Evolutionary conservation across 2,329 filamentous ascomycete genomes (phyloP), one percentile per base, ranked within the genome.

Genomic region (Tolypocladium guangdongense): DNA sequence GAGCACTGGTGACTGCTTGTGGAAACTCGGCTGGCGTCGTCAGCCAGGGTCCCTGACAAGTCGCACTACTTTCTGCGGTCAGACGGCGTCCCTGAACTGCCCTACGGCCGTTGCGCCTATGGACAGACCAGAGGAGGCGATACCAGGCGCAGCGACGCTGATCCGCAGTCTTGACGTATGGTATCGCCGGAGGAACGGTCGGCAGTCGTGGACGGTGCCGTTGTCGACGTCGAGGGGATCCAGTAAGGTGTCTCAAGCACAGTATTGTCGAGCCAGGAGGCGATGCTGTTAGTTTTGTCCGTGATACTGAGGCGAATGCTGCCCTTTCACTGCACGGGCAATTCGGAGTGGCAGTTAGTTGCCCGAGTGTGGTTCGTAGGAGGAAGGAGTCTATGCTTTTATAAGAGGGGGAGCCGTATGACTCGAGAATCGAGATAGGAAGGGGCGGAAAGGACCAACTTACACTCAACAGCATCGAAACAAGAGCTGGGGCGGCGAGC

Each of bases 31-130:
- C 63, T 65, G 63, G 62, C 62, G 60, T 59, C 60, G 63, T 64
- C 58, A 60, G 66, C 63, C 56, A 56, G 64, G 64, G 64, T 55
- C 58, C 59, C 57, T 57, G 58, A 55, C 56, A 62, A 60, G 63
- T 66, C 60, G 62, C 62, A 64, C 59, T 67, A 66, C 64, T 63
- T 60, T 35, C 61, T 65, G 65, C 61, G 58, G 64, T 66, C 64
- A 67, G 64, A 67, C 61, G 59, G 62, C 57, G 59, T 57, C 57
- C 60, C 53, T 59, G 63, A 60, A 57, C 63, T 66, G 63, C 58
- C 58, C 58, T 60, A 59, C 56, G 59, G 53, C 59, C 57, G 61
- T 22, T 52, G n/a, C 24, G 22, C 20, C 22, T 33, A 8, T 33
- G 18, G 27, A 20, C 27, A 11, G 43, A 47, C 27, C 24, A 46